Base-by-base conservation (phyloP, 352 stramenopile species). In the Phytophthora palmivora region DNA sequence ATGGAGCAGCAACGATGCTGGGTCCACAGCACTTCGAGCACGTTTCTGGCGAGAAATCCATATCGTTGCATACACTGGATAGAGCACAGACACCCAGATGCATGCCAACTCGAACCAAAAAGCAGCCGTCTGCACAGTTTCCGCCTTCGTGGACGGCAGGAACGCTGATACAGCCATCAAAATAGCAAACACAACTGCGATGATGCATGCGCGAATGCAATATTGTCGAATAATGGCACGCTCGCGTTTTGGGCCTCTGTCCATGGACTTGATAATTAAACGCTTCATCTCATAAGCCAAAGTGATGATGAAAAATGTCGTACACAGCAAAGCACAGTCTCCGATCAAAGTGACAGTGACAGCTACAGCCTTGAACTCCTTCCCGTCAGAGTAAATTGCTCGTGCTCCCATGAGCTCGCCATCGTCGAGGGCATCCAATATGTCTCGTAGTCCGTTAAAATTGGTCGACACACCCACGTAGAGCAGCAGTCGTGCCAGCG, bases 261-360 rank as follows among this genome's bases (percentile, higher is more conserved):
- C 83, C 75, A 92, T 91, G 24, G 76, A 84, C 41, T 85, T 87
- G 42, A 69, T 60, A 41, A 89, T 87, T 16, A 92, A 66, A 6
- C 77, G 76, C 51, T 74, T 84, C 66, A 92, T 78, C 41, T 92
- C 84, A 50, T 84, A 91, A 4, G 81, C 74, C 41, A 89, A 63
- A 3, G 69, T 74, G 36, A 85, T 81, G 53, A 92, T 72, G 69
- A 84, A 92, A 24, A 90, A 84, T 1, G 79, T 78, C 45, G 74
- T 82, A 24, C 70, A 79, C 11, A 90, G 54, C 19, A 89, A 69
- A 44, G 78, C 79, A 33, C 83, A 76, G 67, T 90, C 83, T 33
- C 83, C 83, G 24, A 82, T 65, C 5, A 90, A 50, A 44, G 79
- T 80, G 58, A 92, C 41, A 0, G 60, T 50, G 30, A 85, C 57